These are phyloP conservation scores for Monilinia laxa DNA, from an alignment of 2,329 filamentous ascomycete species.

Conservation along the genomic window DNA sequence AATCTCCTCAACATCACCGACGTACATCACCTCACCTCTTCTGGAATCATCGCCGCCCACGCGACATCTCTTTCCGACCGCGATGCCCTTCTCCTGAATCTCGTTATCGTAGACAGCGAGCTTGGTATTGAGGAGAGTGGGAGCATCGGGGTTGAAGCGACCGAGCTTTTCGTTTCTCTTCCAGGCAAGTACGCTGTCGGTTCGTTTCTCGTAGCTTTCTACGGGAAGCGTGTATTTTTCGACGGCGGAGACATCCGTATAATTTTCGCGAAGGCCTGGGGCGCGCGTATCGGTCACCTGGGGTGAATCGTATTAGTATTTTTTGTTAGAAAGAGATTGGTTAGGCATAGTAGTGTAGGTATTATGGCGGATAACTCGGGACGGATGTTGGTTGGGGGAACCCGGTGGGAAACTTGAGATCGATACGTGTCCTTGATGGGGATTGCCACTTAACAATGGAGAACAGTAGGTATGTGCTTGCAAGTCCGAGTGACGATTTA, in stretches of 20 bases:
- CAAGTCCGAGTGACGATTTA: neutral
- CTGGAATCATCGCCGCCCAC: constrained; percentile 66
- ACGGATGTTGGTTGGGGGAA: constrained; percentile 1
- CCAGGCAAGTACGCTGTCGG: constrained; percentile 89
- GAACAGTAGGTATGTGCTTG: constrained; percentile 23
- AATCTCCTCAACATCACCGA: constrained; percentile 74
- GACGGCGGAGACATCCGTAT: constrained; percentile 75
- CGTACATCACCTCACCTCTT: constrained; percentile 66
- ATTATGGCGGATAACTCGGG: neutral
- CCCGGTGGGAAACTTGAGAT: constrained; percentile 1
- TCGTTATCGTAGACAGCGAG: constrained; percentile 67
- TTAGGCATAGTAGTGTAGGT: neutral
- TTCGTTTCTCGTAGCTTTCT: constrained; percentile 79
- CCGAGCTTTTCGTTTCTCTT: constrained; percentile 95
- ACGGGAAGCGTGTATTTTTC: constrained; percentile 89
- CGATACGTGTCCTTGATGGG: constrained; percentile 20
- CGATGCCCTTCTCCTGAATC: constrained; percentile 66
- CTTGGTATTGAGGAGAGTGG: constrained; percentile 70
- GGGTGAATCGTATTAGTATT: constrained; percentile 25
- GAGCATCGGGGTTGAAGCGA: constrained; percentile 85
- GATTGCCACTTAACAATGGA: constrained; percentile 5
- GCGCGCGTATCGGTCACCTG: constrained; percentile 82
- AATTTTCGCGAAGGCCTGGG: constrained; percentile 71
- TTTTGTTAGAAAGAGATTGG: neutral
- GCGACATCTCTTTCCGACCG: constrained; percentile 61